Evolutionary conservation across 1,284 basidiomycete genomes (phyloP), one percentile per base, ranked within the genome.

Genomic region (Sanghuangporus weigelae): DNA sequence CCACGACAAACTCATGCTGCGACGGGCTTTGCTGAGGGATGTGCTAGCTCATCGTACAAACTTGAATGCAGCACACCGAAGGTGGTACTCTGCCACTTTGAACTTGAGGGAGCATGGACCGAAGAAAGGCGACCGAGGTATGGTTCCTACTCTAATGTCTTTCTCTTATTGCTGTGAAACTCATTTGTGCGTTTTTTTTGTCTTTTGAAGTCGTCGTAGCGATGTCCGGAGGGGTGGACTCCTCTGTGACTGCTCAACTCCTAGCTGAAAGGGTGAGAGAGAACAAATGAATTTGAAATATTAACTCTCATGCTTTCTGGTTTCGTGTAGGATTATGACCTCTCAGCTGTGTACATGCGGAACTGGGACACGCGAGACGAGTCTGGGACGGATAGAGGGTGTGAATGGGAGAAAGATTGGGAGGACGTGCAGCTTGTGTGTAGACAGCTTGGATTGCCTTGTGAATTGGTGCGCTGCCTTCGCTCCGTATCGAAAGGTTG

Each of bases 151-250:
- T 39, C 10, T 44, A 44, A 12, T 44, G 42, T 12, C 19, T 26
- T 51, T 26, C 21, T 51, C 11, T 16, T 46, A 46, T 26, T 23
- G 21, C 6, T 2, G 19, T 7, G 26, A 23, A 23, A 51, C 19
- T 12, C 14, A 51, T 2, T 51, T 16, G 50, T 7, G 14, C 26
- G 7, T 51, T 26, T n/a, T 23, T n/a, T 51, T 55, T 12, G 6
- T 23, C 12, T 10, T 31, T 7, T 49, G 50, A 69, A 94, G 93
- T 98, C 54, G 84, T 93, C 0, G 84, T 97, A 2, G 95, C 92
- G 36, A 95, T 98, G 90, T 97, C 94, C 0, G 96, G 96, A 42
- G 96, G 96, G 0, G 96, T 98, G 3, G 96, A 98, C 74, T 97
- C 95, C 1, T 94, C 92, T 2, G 92, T 95, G 6, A 81, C 90